Conservation (phyloP, 352 stramenopile genomes). For the Globisporangium emineosum region DNA sequence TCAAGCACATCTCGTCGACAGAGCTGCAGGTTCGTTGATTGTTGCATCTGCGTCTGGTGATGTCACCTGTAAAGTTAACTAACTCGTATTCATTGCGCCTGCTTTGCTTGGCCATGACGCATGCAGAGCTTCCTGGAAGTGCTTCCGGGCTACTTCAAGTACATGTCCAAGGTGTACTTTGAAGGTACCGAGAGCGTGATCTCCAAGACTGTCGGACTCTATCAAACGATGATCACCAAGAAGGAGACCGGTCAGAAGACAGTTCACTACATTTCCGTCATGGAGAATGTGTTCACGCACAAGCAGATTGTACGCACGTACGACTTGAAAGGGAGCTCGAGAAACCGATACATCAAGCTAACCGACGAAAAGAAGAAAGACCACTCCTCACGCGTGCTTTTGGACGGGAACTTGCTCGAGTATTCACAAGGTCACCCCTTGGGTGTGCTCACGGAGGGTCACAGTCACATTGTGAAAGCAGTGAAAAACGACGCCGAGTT, state of each 20-base stretch:
- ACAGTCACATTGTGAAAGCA: constrained; percentile 72
- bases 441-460: constrained; percentile 64
- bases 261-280: constrained; percentile 91
- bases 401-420: constrained; percentile 87
- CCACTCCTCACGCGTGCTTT: constrained; percentile 43
- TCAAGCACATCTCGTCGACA: constrained; percentile 97
- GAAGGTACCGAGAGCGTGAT: constrained; percentile 92
- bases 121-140: constrained; percentile 80
- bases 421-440: constrained; percentile 76
- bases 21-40: constrained; percentile 92
- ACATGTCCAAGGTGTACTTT: constrained; percentile 96
- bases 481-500: constrained; percentile 98
- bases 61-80: neutral
- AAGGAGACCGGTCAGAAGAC: constrained; percentile 90
- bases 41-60: neutral
- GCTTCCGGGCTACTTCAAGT: constrained; percentile 94
- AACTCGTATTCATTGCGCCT: neutral
- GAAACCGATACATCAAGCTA: constrained; percentile 90
- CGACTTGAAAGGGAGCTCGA: constrained; percentile 98
- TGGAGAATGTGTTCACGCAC: constrained; percentile 97
- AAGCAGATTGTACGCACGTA: constrained; percentile 93
- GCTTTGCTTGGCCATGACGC: neutral
- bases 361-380: constrained; percentile 22
- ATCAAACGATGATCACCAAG: constrained; percentile 95
- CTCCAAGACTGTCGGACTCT: constrained; percentile 97